phyloP scores from a whole-genome alignment of 208 protist genomes.

The Acanthamoeba divionensis region DNA sequence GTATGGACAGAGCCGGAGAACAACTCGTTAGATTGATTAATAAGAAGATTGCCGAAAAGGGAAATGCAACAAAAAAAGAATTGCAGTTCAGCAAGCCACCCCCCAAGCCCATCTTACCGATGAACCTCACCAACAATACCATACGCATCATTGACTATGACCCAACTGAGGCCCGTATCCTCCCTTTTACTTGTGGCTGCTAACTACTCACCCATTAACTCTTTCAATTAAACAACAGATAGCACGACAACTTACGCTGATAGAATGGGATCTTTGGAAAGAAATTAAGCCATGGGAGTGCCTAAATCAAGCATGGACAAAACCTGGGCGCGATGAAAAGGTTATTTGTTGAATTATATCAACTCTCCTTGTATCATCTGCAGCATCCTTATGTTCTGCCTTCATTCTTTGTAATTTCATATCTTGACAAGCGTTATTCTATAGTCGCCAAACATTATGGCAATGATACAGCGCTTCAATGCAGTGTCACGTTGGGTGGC shows the following conservation, averaged over 20 bases:
- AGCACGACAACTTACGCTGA: conserved; percentile 69
- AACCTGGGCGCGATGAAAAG: conserved; percentile 51
- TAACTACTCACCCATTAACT: background rate
- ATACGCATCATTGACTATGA: background rate
- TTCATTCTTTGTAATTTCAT: background rate
- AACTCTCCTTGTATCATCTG: background rate
- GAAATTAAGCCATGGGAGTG: conserved; percentile 70
- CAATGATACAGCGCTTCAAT: conserved; percentile 70
- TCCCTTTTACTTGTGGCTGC: background rate
- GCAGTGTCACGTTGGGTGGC: conserved; percentile 66
- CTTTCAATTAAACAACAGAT: conserved; percentile 19
- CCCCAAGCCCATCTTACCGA: background rate
- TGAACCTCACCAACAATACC: background rate
- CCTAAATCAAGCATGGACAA: conserved; percentile 65
- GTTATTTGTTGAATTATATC: background rate
- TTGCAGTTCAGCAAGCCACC: conserved; percentile 35
- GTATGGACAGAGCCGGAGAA: conserved; percentile 27
- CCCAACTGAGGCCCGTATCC: background rate
- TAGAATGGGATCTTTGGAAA: conserved; percentile 65
- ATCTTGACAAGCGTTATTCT: too few relatives aligned
- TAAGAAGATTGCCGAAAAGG: conserved; percentile 22
- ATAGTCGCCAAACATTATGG: conserved; percentile 64
- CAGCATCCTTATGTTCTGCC: background rate
- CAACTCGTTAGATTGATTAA: conserved; percentile 30
- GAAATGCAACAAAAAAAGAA: background rate